Conservation (phyloP, 2,329 filamentous ascomycete species). For the Monilinia polystroma region DNA sequence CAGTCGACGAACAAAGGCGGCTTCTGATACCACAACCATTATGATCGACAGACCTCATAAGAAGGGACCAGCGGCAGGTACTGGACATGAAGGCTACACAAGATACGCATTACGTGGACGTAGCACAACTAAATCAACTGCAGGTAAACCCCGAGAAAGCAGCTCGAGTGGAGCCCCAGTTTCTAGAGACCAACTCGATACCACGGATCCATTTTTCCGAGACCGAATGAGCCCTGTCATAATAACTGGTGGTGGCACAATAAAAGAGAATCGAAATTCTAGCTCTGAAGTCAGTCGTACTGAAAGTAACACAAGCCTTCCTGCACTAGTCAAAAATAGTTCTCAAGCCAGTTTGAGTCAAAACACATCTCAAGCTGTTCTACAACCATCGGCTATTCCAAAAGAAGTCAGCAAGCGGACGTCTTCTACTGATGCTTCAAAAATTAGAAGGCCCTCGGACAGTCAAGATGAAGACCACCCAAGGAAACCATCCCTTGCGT, state of each 20-base stretch:
- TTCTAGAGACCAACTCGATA: conserved; percentile 53
- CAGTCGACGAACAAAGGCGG: conserved; percentile 66
- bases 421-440: conserved; percentile 27
- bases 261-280: conserved; percentile 60
- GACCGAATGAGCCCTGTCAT: conserved; percentile 65
- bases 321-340: conserved; percentile 45
- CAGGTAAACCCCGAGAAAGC: conserved; percentile 44
- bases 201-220: conserved; percentile 56
- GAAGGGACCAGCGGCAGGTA: conserved; percentile 87
- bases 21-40: conserved; percentile 47
- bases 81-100: conserved; percentile 85
- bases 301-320: conserved; percentile 52
- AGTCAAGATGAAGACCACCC: conserved; percentile 55
- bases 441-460: conserved; percentile 47
- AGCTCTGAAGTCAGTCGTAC: conserved; percentile 50
- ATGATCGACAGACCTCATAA: conserved; percentile 59
- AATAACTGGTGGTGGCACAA: conserved; percentile 59
- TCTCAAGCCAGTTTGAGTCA: conserved; percentile 32
- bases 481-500: conserved; percentile 54
- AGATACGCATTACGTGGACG: conserved; percentile 60
- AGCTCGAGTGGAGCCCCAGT: conserved; percentile 43
- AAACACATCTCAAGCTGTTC: conserved; percentile 46
- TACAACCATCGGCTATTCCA: conserved; percentile 57
- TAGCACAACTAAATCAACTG: conserved; percentile 57
- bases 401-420: conserved; percentile 37